phyloP scores from a whole-genome alignment of 2,329 filamentous ascomycete species.

The Penicillium sclerotiorum region DNA sequence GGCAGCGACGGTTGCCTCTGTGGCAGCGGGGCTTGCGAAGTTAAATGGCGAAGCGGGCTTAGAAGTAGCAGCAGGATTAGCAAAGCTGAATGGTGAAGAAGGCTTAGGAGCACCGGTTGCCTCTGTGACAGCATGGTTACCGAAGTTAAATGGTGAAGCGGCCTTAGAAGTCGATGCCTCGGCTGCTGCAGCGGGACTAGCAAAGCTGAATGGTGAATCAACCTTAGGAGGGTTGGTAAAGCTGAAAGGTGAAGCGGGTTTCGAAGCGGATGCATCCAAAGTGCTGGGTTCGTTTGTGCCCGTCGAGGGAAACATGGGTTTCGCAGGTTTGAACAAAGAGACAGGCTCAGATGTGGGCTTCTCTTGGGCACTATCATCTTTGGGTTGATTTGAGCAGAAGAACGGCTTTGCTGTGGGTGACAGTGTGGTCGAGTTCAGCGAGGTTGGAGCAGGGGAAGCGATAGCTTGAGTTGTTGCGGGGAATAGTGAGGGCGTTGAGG shows the following conservation, averaged over 20 bases:
- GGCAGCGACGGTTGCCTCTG: background rate
- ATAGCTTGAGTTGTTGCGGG: background rate
- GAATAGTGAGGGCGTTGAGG: slow-evolving; percentile 1
- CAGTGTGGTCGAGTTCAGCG: background rate
- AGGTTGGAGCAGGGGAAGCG: background rate
- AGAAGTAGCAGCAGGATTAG: background rate
- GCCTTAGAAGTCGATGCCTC: background rate
- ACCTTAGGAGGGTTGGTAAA: slow-evolving; percentile 10
- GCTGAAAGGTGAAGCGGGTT: background rate
- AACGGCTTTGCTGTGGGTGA: no score
- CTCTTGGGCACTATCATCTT: no score
- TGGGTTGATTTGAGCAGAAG: no score
- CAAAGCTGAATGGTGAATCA: no score
- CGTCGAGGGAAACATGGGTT: background rate
- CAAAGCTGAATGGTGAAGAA: background rate
- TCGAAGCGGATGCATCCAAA: background rate
- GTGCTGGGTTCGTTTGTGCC: background rate
- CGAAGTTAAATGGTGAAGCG: background rate
- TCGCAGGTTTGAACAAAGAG: no score
- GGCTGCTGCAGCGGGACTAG: no score
- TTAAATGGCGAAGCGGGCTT: background rate
- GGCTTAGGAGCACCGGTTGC: background rate
- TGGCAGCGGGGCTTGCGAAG: background rate
- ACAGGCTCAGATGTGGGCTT: no score
- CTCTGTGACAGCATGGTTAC: background rate